Conservation (phyloP, 345 rosid genomes). For the Eucalyptus albens region DNA sequence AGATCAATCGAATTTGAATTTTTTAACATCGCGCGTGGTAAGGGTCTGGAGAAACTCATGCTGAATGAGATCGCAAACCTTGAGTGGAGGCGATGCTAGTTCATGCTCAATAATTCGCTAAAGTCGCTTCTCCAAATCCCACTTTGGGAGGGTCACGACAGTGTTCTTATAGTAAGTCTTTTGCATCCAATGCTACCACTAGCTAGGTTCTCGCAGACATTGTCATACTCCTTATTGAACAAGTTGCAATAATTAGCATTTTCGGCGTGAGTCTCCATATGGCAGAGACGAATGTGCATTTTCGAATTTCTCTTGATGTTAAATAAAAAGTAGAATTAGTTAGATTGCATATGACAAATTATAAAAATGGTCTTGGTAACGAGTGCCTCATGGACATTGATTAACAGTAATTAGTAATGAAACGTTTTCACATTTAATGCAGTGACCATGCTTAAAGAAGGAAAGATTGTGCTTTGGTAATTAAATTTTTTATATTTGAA, state of each 20-base stretch:
- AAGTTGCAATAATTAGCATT: background rate
- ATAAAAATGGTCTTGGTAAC: background rate
- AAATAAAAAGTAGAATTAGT: background rate
- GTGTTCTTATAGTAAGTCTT: too few species aligned
- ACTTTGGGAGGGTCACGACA: too few species aligned
- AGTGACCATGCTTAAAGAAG: background rate
- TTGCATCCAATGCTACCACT: background rate
- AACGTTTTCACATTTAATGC: background rate
- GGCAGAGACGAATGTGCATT: background rate
- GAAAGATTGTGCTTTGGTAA: background rate
- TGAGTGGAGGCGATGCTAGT: background rate
- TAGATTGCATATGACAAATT: background rate
- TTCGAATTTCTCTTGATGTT: background rate
- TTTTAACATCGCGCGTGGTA: background rate
- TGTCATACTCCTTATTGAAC: background rate
- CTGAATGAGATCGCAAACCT: background rate
- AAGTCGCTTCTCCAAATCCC: too few species aligned
- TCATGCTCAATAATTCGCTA: background rate
- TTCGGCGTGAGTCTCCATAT: background rate
- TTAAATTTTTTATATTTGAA: background rate
- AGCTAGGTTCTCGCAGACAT: background rate
- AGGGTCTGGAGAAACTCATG: background rate
- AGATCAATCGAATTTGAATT: background rate
- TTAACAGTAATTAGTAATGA: background rate
- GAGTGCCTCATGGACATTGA: background rate